These are phyloP conservation scores for Pythium folliculosum DNA, from an alignment of 352 stramenopile species.

Conservation along the genomic window DNA sequence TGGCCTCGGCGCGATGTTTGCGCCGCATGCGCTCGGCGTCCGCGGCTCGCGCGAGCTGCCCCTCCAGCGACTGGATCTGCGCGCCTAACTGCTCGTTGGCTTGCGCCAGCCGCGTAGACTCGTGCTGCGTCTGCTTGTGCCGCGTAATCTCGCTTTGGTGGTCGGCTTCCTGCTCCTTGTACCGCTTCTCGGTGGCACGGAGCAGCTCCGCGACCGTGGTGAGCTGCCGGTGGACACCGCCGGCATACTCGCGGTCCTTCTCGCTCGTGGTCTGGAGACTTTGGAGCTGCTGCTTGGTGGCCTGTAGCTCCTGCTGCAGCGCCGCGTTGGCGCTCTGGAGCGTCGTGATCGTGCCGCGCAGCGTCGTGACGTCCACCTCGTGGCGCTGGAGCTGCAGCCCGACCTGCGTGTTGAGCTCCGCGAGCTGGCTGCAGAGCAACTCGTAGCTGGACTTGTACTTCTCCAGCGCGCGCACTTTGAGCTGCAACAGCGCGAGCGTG, in stretches of 20 bases:
- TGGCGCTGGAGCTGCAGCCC: constrained; percentile 68
- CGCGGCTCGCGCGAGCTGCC: constrained; percentile 25
- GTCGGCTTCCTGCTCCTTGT: constrained; percentile 41
- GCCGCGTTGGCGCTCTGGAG: constrained; percentile 41
- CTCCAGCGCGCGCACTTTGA: constrained; percentile 53
- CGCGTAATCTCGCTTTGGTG: constrained; percentile 30
- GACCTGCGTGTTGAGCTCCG: constrained; percentile 71
- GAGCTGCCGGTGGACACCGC: constrained; percentile 62
- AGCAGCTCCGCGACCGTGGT: constrained; percentile 58
- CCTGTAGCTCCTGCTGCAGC: constrained; percentile 32
- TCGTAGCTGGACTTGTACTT: constrained; percentile 85
- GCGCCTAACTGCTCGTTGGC: constrained; percentile 33
- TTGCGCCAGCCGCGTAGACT: constrained; percentile 30
- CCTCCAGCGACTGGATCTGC: constrained; percentile 31
- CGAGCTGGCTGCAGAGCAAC: constrained; percentile 64
- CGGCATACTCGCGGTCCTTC: constrained; percentile 60
- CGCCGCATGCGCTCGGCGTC: constrained; percentile 12
- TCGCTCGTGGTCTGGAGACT: constrained; percentile 4
- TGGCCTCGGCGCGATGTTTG: constrained; percentile 17
- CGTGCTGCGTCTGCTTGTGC: constrained; percentile 25
- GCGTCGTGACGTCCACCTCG: constrained; percentile 55
- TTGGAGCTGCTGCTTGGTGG: constrained; percentile 11
- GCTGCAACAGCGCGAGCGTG: constrained; percentile 33
- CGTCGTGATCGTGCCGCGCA: constrained; percentile 42
- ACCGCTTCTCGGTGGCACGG: constrained; percentile 50